Evolutionary conservation across 139 green algal species (phyloP).

Genomic region (Dunaliella primolecta): DNA sequence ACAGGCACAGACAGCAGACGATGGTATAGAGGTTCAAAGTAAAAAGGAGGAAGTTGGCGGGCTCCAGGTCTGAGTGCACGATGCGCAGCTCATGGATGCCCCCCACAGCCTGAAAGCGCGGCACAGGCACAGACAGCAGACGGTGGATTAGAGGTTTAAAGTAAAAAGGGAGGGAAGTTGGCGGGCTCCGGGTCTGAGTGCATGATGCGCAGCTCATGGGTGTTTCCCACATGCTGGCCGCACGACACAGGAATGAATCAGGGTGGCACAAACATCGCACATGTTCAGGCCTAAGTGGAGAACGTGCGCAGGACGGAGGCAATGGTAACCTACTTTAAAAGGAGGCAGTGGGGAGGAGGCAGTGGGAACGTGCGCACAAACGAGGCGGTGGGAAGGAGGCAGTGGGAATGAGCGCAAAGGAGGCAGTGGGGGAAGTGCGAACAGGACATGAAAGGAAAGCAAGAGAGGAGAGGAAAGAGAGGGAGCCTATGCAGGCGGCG

Average conservation of each 20-base stretch:
- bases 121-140: background rate
- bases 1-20: background rate
- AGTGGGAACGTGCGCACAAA: no score
- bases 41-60: constrained; percentile 93
- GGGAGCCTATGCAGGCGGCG: no score
- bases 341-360: no score
- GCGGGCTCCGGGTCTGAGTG: constrained; percentile 94
- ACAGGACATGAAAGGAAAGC: no score
- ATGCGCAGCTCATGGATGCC: constrained; percentile 91
- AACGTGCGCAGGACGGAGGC: no score
- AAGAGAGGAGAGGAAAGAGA: no score
- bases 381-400: no score
- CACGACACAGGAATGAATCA: background rate
- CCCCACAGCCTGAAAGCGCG: constrained; percentile 23
- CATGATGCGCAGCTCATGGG: constrained; percentile 91
- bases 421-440: no score
- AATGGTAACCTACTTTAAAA: no score
- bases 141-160: no score
- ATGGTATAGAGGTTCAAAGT: no score
- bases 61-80: constrained; percentile 95
- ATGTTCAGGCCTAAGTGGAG: background rate
- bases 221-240: constrained; percentile 51
- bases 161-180: constrained; percentile 90
- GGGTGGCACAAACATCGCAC: background rate
- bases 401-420: no score